phyloP scores from a whole-genome alignment of 2,329 filamentous ascomycete species.

The Sporothrix phasma region DNA sequence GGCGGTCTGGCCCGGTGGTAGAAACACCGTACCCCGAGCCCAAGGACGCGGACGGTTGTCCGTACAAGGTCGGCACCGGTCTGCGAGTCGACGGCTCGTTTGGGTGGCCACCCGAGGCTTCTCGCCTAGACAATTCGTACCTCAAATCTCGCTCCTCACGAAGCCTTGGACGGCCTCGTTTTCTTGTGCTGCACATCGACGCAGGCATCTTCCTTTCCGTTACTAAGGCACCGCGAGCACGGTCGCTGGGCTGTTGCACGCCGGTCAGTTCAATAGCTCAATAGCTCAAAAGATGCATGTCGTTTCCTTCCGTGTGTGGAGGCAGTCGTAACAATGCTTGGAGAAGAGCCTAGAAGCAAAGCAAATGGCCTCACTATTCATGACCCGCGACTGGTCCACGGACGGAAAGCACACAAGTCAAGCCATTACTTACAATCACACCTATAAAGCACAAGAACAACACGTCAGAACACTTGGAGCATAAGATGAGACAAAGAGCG shows the following conservation, averaged over 20 bases:
- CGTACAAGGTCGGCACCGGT: slow-evolving; percentile 39
- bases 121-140: slow-evolving; percentile 41
- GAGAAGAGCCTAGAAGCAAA: neutral
- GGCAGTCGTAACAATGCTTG: neutral
- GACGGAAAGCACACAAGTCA: neutral
- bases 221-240: slow-evolving; percentile 65
- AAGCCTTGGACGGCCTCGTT: slow-evolving; percentile 63
- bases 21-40: slow-evolving; percentile 38
- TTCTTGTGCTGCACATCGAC: slow-evolving; percentile 83
- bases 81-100: slow-evolving; percentile 39
- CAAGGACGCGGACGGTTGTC: slow-evolving; percentile 32
- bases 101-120: slow-evolving; percentile 32
- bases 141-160: slow-evolving; percentile 58
- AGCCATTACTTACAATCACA: slow-evolving; percentile 11
- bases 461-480: neutral
- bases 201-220: slow-evolving; percentile 71
- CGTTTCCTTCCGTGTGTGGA: neutral
- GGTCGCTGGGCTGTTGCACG: slow-evolving; percentile 54
- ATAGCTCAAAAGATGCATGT: too few species aligned
- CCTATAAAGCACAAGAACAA: neutral
- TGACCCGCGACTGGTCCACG: too few species aligned
- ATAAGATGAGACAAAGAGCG: neutral
- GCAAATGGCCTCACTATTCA: neutral
- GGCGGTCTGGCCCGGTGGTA: slow-evolving; percentile 34
- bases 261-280: neutral